phyloP scores from a whole-genome alignment of 305 asterid species.

The Fraxinus platypoda region DNA sequence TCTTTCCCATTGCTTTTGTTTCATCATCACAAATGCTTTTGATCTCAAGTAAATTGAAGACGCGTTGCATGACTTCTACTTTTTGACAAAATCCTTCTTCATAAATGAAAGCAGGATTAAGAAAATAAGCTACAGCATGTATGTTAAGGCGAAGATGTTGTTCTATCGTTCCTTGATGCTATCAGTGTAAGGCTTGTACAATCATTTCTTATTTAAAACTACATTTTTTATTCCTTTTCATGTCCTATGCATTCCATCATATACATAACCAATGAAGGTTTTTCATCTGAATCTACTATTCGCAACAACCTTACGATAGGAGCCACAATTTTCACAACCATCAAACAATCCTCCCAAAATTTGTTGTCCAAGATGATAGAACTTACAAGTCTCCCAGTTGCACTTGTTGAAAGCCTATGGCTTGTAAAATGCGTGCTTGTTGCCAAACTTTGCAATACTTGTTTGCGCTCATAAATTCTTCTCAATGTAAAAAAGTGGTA shows the following conservation, averaged over 20 bases:
- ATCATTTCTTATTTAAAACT: background rate
- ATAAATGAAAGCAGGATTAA: no score
- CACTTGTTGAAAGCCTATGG: background rate
- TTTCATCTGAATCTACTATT: no score
- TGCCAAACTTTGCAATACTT: background rate
- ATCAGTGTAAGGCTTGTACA: background rate
- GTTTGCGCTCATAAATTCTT: background rate
- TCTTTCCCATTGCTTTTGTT: no score
- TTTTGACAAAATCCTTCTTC: background rate
- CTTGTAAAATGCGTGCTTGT: background rate
- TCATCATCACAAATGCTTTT: no score
- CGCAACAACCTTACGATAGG: no score
- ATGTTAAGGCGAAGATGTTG: background rate
- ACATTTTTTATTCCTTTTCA: background rate
- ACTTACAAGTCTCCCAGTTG: background rate
- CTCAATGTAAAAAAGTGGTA: background rate
- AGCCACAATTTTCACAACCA: no score
- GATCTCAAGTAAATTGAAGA: no score
- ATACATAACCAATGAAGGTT: background rate
- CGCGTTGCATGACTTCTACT: no score
- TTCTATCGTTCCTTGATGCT: background rate
- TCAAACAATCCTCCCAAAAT: no score
- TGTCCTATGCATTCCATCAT: conserved; percentile 17
- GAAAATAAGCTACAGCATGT: background rate
- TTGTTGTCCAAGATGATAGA: no score